Base-by-base conservation (phyloP, 2,329 filamentous ascomycete species). In the Clonostachys rosea region DNA sequence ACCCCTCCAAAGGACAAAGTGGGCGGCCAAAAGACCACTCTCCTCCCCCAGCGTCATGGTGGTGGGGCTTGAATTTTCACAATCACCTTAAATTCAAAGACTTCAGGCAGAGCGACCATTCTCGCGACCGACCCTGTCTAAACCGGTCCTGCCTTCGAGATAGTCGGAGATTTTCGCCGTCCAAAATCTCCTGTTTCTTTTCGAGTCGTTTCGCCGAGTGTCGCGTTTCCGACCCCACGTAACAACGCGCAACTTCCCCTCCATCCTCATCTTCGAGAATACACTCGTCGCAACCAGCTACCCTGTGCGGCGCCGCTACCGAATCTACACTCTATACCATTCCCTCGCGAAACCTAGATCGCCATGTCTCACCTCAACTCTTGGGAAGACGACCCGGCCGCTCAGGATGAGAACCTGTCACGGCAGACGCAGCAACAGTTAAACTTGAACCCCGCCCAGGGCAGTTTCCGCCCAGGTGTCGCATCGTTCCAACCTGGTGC, bases 331-430 rank as follows among this genome's bases (percentile, higher is more conserved):
- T 30, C 9, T 10, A 30, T 30, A 30, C 24, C 24, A 30, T 30
- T 30, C 24, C 24, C 16, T 24, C 16, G 24, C 24, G 24, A 30
- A 30, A 30, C 24, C 8, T 30, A 30, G 10, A 39, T 50, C 56
- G 77, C 47, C 62, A 96, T 96, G 91, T 87, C 91, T 59, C 84
- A 91, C 68, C 87, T 90, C 61, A 91, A 95, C 68, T 96, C 91
- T 52, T 97, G 94, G 89, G 91, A 97, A 73, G 90, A 95, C 62
- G 89, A 91, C 61, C 84, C 85, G 60, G 76, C 85, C 47, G 84
- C 82, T 53, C 86, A 89, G 75, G 86, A 91, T 59, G 86, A 89
- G 59, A 81, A 81, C 65, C 82, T 95, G 67, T 81, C 88, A 52
- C 83, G 84, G 59, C 88, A 91, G 75, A 73, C 87, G 36, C 81